Conservation (phyloP, 441 rosid species). For the Codiaeum variegatum region DNA sequence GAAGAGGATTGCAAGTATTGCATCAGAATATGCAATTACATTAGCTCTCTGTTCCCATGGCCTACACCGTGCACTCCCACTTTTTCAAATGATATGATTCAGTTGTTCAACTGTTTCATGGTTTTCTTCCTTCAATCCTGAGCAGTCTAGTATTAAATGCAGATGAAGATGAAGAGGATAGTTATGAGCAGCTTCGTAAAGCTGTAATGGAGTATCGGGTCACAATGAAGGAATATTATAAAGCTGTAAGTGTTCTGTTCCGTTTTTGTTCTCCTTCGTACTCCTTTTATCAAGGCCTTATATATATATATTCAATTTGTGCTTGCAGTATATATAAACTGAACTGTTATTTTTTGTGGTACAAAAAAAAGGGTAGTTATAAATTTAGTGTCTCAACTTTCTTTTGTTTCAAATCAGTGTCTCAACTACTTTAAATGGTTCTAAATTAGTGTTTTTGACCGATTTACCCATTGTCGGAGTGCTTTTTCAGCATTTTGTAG, state of each 20-base stretch:
- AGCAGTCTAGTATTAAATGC: conserved; percentile 15
- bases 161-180: conserved; percentile 41
- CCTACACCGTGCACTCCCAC: not conserved
- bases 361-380: no score
- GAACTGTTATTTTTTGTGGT: not conserved
- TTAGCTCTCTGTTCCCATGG: not conserved
- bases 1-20: not conserved
- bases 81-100: not conserved
- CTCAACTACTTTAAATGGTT: no score
- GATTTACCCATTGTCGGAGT: no score
- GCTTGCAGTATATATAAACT: not conserved
- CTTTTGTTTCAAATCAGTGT: no score
- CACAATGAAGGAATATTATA: conserved; percentile 51
- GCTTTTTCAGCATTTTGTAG: no score
- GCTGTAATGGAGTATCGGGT: conserved; percentile 51
- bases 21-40: not conserved
- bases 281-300: not conserved
- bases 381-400: no score
- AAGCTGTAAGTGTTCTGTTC: conserved; percentile 38
- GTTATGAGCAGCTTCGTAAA: conserved; percentile 48
- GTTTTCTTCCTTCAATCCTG: conserved; percentile 11
- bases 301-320: not conserved
- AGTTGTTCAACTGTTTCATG: not conserved
- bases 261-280: not conserved
- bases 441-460: no score